These are phyloP conservation scores for Amanita fuliginea DNA, from an alignment of 768 basidiomycete genomes.

Conservation along the genomic window DNA sequence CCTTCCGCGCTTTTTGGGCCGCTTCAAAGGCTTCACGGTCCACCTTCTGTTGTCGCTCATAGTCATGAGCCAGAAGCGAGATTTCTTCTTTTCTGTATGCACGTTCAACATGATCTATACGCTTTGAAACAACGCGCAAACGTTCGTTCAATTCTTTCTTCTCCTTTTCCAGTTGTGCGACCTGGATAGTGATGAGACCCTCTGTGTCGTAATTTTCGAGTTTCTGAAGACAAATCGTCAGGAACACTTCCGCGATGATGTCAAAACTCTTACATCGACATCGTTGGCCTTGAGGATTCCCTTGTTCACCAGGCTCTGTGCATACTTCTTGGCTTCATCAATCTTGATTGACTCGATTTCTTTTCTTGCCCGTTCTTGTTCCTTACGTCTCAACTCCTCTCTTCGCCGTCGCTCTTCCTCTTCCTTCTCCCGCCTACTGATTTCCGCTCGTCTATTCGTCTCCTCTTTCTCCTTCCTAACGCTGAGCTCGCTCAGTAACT, in stretches of 20 bases:
- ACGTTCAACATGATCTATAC: constrained; percentile 91
- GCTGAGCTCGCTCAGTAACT: constrained; percentile 74
- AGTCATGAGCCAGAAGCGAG: constrained; percentile 77
- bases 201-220: constrained; percentile 80
- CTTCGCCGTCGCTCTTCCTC: constrained; percentile 49
- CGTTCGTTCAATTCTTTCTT: constrained; percentile 79
- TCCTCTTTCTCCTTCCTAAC: constrained; percentile 87
- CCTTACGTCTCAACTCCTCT: constrained; percentile 54
- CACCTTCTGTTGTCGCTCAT: constrained; percentile 69
- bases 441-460: constrained; percentile 65
- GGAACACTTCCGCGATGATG: constrained; percentile 6
- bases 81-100: constrained; percentile 91
- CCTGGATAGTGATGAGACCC: constrained; percentile 79
- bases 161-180: constrained; percentile 94
- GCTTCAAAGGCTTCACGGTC: constrained; percentile 64
- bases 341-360: constrained; percentile 72
- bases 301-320: constrained; percentile 71
- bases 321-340: constrained; percentile 85
- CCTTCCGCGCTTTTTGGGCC: constrained; percentile 45
- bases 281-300: constrained; percentile 56
- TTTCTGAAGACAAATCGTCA: constrained; percentile 32
- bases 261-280: constrained; percentile 43
- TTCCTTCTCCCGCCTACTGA: constrained; percentile 52
- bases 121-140: constrained; percentile 74
- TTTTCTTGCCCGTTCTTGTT: constrained; percentile 51